A percentile compares a stretch with the other conserved stretches of the same genome.
These are phyloP conservation scores for Globisporangium lucens DNA, from an alignment of 352 stramenopile species.

Conservation along the genomic window DNA sequence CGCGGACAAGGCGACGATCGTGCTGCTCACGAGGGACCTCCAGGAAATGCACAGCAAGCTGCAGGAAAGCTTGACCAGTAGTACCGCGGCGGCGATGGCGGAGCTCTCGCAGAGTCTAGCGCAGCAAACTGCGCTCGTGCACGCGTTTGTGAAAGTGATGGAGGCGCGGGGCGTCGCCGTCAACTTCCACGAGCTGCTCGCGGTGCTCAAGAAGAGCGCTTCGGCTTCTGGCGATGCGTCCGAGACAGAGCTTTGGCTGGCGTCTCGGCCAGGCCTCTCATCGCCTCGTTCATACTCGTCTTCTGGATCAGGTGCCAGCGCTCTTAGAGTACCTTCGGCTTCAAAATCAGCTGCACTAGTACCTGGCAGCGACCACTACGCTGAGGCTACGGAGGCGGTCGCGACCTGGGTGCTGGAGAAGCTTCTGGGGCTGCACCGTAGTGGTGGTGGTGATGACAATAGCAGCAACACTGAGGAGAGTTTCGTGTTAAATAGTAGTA, in stretches of 20 bases:
- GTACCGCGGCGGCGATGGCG: background rate
- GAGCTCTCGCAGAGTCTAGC: background rate
- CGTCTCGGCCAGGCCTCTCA: background rate
- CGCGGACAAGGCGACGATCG: slow-evolving; percentile 64
- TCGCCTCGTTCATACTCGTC: background rate
- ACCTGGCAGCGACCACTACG: slow-evolving; percentile 8
- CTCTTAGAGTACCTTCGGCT: background rate
- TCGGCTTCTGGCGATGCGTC: too few species aligned
- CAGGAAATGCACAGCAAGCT: slow-evolving; percentile 42
- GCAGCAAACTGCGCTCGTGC: slow-evolving; percentile 22
- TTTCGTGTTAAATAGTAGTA: background rate
- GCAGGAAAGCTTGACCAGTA: slow-evolving; percentile 1
- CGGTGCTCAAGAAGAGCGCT: slow-evolving; percentile 13
- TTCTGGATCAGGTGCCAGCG: background rate
- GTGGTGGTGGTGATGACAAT: slow-evolving; percentile 13
- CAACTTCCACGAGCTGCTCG: slow-evolving; percentile 29
- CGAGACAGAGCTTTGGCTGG: background rate
- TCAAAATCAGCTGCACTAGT: background rate
- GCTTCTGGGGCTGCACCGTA: slow-evolving; percentile 14
- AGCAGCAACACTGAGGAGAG: background rate
- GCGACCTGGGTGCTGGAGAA: slow-evolving; percentile 20
- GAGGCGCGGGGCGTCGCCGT: slow-evolving; percentile 29
- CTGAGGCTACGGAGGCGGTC: slow-evolving; percentile 18
- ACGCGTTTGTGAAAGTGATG: slow-evolving; percentile 34
- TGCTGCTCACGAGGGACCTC: slow-evolving; percentile 50